A percentile compares a stretch with the other conserved stretches of the same genome.
Evolutionary conservation across 345 rosid species (phyloP).

Genomic region (Excoecaria agallocha): DNA sequence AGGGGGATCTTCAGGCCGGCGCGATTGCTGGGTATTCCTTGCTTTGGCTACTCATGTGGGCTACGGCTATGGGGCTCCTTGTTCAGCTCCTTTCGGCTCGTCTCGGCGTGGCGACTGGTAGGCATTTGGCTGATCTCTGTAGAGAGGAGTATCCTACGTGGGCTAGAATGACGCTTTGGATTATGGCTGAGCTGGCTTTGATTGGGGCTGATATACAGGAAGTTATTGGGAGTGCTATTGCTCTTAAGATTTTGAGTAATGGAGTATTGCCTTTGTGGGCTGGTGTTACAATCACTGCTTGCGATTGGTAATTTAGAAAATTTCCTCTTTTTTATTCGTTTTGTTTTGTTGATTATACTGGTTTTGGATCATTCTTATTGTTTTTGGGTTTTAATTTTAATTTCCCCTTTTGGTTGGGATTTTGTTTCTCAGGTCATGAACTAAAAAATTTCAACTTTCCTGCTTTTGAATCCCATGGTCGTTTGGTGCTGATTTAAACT

Average conservation of each 20-base stretch:
- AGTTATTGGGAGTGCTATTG: conserved; percentile 95
- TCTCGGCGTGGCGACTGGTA: conserved; percentile 90
- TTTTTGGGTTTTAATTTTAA: not conserved
- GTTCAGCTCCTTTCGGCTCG: conserved; percentile 85
- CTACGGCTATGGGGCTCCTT: conserved; percentile 89
- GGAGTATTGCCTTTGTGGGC: conserved; percentile 81
- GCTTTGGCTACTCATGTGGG: conserved; percentile 87
- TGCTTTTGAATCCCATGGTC: not conserved
- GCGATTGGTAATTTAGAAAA: conserved; percentile 55
- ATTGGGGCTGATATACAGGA: conserved; percentile 95
- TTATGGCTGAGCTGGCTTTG: conserved; percentile 88
- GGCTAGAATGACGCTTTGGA: conserved; percentile 74
- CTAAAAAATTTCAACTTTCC: not conserved
- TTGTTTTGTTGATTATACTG: not conserved
- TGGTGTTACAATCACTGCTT: conserved; percentile 87
- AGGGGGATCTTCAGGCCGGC: conserved; percentile 93
- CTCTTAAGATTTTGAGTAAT: conserved; percentile 75
- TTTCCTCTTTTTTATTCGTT: not conserved
- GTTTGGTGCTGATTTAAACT: not conserved
- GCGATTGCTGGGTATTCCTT: conserved; percentile 94
- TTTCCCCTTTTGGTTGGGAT: not conserved
- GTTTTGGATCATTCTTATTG: not conserved
- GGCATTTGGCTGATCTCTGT: conserved; percentile 90
- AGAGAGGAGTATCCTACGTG: conserved; percentile 86
- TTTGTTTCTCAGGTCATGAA: not conserved